Percentiles rank a stretch among this genome's conserved stretches.
Conservation (phyloP, 192 early-diverging fungal genomes). For the Phlyctochytrium planicorne region DNA sequence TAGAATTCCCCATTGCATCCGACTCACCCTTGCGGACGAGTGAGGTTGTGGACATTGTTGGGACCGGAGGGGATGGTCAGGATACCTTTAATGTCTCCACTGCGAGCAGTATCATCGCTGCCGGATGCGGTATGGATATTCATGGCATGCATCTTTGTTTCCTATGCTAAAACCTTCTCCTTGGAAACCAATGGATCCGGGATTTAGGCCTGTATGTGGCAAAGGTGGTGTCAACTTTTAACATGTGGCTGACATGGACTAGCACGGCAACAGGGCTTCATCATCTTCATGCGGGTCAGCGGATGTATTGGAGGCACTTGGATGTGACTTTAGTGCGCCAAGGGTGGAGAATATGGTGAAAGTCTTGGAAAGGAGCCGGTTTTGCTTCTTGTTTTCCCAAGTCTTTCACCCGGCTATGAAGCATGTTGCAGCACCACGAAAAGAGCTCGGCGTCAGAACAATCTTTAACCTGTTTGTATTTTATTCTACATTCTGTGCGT, state of each 20-base stretch:
- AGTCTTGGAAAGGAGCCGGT: constrained; percentile 61
- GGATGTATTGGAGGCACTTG: constrained; percentile 84
- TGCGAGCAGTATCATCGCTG: constrained; percentile 85
- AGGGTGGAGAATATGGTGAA: constrained; percentile 62
- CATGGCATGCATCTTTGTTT: neutral
- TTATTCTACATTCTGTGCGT: constrained; percentile 2
- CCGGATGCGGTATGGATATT: constrained; percentile 71
- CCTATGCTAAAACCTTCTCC: neutral
- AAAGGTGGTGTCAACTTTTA: constrained; percentile 68
- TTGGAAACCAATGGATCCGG: no score
- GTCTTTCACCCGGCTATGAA: constrained; percentile 91
- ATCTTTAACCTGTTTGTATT: constrained; percentile 79
- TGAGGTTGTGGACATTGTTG: constrained; percentile 82
- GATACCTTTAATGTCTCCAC: constrained; percentile 98
- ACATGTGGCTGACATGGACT: neutral
- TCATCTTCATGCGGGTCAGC: constrained; percentile 92
- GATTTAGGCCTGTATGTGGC: constrained; percentile 70
- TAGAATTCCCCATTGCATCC: neutral
- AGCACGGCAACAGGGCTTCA: constrained; percentile 92
- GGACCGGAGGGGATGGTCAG: constrained; percentile 98
- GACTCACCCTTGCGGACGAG: constrained; percentile 20
- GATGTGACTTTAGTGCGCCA: constrained; percentile 69
- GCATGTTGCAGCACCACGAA: constrained; percentile 66
- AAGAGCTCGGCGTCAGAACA: constrained; percentile 89
- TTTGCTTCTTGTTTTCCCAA: constrained; percentile 92